These are phyloP conservation scores for Centella asiatica DNA, from an alignment of 129 eudicot genomes.

Conservation along the genomic window DNA sequence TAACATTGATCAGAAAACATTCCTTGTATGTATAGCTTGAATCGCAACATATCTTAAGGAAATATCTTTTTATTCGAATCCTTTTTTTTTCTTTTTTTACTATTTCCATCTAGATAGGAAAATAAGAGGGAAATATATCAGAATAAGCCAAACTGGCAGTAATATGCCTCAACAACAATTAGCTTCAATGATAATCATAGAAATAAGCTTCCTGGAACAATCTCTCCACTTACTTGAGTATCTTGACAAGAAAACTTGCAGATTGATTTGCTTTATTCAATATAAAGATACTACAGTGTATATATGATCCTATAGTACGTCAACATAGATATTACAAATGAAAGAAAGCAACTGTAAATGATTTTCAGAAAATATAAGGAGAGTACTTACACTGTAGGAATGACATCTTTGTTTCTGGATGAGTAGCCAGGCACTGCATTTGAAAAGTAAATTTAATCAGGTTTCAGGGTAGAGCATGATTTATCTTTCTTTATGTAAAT, in stretches of 20 bases:
- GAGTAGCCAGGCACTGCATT: conserved; percentile 1
- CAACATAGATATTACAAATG: not conserved
- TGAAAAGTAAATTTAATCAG: not conserved
- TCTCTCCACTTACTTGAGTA: too few species aligned
- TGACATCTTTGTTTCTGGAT: not conserved
- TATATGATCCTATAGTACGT: not conserved
- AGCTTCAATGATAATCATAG: not conserved
- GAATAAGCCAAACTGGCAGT: not conserved
- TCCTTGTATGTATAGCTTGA: too few species aligned
- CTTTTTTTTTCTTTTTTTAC: too few species aligned
- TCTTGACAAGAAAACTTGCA: too few species aligned
- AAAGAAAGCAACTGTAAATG: not conserved
- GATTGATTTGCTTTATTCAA: too few species aligned
- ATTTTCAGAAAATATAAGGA: not conserved
- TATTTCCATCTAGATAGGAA: too few species aligned
- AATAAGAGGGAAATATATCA: not conserved
- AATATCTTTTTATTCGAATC: too few species aligned
- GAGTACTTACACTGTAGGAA: conserved; percentile 3
- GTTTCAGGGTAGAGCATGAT: not conserved
- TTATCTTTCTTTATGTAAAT: not conserved
- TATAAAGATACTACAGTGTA: not conserved
- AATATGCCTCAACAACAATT: not conserved
- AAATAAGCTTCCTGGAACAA: too few species aligned
- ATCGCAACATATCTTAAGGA: too few species aligned
- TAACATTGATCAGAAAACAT: too few species aligned